Base-by-base conservation (phyloP, 1,284 basidiomycete genomes). In the Bondarzewia mesenterica region DNA sequence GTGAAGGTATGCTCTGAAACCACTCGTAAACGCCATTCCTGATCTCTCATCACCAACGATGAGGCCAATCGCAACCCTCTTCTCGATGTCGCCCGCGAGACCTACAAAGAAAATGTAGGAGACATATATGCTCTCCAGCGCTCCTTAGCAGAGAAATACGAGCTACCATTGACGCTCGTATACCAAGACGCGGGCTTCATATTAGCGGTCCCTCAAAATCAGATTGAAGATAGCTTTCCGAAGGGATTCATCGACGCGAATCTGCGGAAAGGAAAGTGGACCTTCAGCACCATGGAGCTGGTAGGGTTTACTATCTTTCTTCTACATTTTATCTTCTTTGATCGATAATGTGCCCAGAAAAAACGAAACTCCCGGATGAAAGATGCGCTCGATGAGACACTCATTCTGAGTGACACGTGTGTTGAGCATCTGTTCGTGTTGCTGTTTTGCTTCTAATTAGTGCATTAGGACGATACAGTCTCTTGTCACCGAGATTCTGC, bases 21-120 rank as follows among this genome's bases (percentile, higher is more conserved):
- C 12, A n/a, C n/a, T n/a, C n/a, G n/a, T n/a, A n/a, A n/a, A n/a
- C n/a, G n/a, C n/a, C n/a, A n/a, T n/a, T 16, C 36, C 46, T 26
- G 16, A 15, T 37, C n/a, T n/a, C n/a, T n/a, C 8, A 38, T 16
- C 10, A 39, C n/a, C n/a, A n/a, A n/a, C n/a, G n/a, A n/a, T n/a
- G n/a, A 85, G 80, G 85, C 88, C 1, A 85, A 88, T 52, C 78
- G 75, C 56, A 89, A 92, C 54, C 79, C 80, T 18, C 73, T 95
- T 8, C 80, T 98, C 10, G 93, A 97, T 54, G 89, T 97, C 3
- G 94, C 93, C 1, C 78, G 94, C 7, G 87, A 91, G 60, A 94
- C 93, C 0, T 92, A 87, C 68, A 89, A 86, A 57, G 93, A 96
- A 62, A 94, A 94, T 55, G 74, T 93, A 15, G 77, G 80, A 2